Conservation (phyloP, 176 grass and related monocot genomes). For the Hordeum vulgare region MorexV3_pseudomolecules_assembly NC_058524.1:385989036-385989535, state of each 20-base stretch:
- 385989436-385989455: background rate
- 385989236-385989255: background rate
- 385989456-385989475: background rate
- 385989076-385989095: no score
- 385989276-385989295: background rate
- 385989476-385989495: background rate
- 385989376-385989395: no score
- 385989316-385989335: background rate
- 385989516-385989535: background rate
- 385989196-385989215: background rate
- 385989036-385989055: no score
- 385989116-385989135: no score
- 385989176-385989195: conserved; percentile 17
- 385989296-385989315: background rate
- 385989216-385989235: background rate
- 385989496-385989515: background rate
- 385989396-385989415: background rate
- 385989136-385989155: no score
- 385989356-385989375: background rate
- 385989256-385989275: background rate
- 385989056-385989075: no score
- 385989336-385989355: background rate
- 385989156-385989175: background rate
- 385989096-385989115: no score
- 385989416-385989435: background rate